phyloP scores from a whole-genome alignment of 2,329 filamentous ascomycete genomes.

The Botrytis porri region DNA sequence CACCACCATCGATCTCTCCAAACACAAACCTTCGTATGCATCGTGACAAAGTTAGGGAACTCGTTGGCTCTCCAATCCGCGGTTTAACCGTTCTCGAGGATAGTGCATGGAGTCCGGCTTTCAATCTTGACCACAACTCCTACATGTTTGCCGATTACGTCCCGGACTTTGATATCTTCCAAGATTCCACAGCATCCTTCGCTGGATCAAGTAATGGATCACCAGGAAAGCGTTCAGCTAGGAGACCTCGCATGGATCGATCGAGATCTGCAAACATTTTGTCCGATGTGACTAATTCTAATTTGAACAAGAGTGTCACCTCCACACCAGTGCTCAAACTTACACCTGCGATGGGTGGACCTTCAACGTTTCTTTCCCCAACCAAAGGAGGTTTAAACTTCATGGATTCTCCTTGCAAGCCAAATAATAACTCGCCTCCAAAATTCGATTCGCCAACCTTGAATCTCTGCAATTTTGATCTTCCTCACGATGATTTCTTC shows the following conservation, averaged over 20 bases:
- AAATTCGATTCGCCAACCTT: conserved; percentile 31
- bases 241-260: conserved; percentile 59
- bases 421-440: conserved; percentile 34
- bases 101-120: conserved; percentile 62
- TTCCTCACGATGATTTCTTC: conserved; percentile 51
- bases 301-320: conserved; percentile 50
- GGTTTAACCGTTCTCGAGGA: conserved; percentile 51
- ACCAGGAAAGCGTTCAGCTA: conserved; percentile 62
- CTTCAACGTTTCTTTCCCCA: conserved; percentile 49
- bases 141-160: conserved; percentile 51
- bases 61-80: conserved; percentile 76
- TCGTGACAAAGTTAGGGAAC: conserved; percentile 74
- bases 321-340: conserved; percentile 52
- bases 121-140: conserved; percentile 56
- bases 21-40: conserved; percentile 90
- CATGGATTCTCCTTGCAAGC: conserved; percentile 53
- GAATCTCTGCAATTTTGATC: conserved; percentile 29
- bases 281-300: conserved; percentile 49
- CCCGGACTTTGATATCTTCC: conserved; percentile 61
- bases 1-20: conserved; percentile 75
- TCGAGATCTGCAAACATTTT: conserved; percentile 61
- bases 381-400: conserved; percentile 50
- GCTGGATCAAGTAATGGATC: conserved; percentile 56
- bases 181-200: conserved; percentile 41
- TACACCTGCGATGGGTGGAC: conserved; percentile 40